Conservation (phyloP, 2,329 filamentous ascomycete species). For the Xylaria sp. region DNA sequence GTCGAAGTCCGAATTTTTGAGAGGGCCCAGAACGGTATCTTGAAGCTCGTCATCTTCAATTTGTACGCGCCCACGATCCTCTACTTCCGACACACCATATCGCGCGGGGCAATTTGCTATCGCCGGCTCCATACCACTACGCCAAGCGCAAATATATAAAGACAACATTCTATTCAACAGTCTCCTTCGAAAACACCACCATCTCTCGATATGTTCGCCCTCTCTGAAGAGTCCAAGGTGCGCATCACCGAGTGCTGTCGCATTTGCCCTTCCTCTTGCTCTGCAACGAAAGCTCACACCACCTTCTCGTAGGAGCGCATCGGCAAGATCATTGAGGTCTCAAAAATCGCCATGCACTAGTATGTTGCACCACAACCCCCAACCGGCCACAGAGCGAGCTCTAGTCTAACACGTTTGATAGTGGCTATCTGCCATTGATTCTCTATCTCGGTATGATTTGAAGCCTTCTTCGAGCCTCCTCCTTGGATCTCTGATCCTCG, state of each 20-base stretch:
- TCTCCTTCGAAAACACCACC: neutral
- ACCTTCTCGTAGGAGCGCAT: conserved; percentile 84
- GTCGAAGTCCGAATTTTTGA: conserved; percentile 29
- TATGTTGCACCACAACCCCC: conserved; percentile 58
- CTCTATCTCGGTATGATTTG: neutral
- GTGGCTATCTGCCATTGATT: conserved; percentile 84
- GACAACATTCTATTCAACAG: neutral
- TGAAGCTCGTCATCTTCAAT: conserved; percentile 31
- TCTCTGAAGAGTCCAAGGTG: conserved; percentile 98
- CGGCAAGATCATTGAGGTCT: conserved; percentile 94
- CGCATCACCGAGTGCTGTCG: conserved; percentile 33
- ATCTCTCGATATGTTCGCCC: conserved; percentile 65
- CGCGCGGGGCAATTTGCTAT: neutral
- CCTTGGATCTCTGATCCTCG: neutral
- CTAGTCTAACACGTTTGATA: conserved; percentile 51
- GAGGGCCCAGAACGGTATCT: conserved; percentile 11
- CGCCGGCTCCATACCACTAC: neutral
- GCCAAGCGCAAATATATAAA: neutral
- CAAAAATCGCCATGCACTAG: conserved; percentile 95
- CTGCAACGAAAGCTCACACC: conserved; percentile 33
- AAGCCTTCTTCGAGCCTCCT: neutral
- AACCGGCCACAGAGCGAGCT: neutral
- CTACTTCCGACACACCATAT: neutral
- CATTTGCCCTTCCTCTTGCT: conserved; percentile 4
- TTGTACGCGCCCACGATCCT: neutral